Conservation (phyloP, 176 grass and related monocot species). For the Bolboschoenus planiculmis region DNA sequence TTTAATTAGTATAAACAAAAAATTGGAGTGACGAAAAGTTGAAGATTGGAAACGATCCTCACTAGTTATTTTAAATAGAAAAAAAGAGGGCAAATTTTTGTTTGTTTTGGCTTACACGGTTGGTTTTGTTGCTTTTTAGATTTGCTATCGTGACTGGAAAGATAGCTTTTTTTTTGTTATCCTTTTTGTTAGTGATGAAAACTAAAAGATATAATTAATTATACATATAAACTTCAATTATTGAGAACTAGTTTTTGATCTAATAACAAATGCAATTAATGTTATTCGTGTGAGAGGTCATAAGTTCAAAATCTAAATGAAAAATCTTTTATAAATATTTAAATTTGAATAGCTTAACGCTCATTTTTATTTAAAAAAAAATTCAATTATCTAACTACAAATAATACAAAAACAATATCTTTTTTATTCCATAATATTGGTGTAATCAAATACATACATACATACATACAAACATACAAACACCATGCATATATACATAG, state of each 20-base stretch:
- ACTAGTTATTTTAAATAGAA: not conserved
- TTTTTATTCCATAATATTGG: not conserved
- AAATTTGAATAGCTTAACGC: too few relatives aligned
- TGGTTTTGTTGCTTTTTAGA: conserved; percentile 14
- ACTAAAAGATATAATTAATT: not conserved
- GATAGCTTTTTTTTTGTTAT: conserved; percentile 8
- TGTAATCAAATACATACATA: not conserved
- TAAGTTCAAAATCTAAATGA: too few relatives aligned
- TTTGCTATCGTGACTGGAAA: conserved; percentile 8
- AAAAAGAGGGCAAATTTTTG: not conserved
- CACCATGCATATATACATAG: not conserved
- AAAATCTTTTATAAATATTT: too few relatives aligned
- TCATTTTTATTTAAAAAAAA: too few relatives aligned
- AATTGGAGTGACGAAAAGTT: not conserved
- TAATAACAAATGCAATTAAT: too few relatives aligned
- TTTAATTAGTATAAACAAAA: not conserved
- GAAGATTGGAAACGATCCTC: conserved; percentile 17
- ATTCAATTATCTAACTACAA: too few relatives aligned
- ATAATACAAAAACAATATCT: too few relatives aligned
- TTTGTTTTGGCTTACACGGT: conserved; percentile 19
- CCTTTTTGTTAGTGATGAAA: not conserved
- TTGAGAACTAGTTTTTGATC: not conserved
- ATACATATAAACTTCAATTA: not conserved
- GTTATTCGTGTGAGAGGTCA: too few relatives aligned
- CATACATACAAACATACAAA: not conserved